Evolutionary conservation across 192 early-diverging fungal species (phyloP).

Genomic region (Linnemannia hyalina): DNA sequence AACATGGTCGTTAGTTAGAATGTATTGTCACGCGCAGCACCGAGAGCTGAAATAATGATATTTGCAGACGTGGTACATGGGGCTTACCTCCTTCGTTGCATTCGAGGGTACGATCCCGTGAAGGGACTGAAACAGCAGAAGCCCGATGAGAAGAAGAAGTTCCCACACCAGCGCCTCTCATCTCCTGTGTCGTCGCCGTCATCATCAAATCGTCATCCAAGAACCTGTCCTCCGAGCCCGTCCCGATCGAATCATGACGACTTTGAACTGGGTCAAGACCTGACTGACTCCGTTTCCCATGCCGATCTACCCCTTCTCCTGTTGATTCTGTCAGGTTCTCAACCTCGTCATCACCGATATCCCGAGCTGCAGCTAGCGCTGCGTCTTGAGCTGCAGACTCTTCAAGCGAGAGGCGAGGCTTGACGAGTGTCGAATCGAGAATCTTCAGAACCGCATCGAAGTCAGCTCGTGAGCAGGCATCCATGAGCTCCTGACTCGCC

Average conservation of each 20-base stretch:
- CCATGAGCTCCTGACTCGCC: slow-evolving; percentile 41
- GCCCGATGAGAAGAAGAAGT: slow-evolving; percentile 7
- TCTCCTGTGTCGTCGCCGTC: neutral
- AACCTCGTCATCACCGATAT: neutral
- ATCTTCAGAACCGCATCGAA: slow-evolving; percentile 23
- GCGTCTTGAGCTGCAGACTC: neutral
- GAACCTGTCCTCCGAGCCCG: neutral
- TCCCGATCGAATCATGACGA: slow-evolving; percentile 11
- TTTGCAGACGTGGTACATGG: neutral
- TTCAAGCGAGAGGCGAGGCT: slow-evolving; percentile 14
- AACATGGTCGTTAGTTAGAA: neutral
- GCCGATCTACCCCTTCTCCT: neutral
- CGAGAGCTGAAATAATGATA: no score
- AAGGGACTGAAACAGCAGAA: neutral
- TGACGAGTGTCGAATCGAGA: slow-evolving; percentile 28
- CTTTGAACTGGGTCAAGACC: neutral
- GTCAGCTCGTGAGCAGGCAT: slow-evolving; percentile 42
- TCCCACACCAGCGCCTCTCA: slow-evolving; percentile 11
- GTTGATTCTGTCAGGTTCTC: no score
- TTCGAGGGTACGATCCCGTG: slow-evolving; percentile 1
- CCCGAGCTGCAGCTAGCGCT: neutral
- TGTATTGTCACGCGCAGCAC: neutral
- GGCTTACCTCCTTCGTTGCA: neutral
- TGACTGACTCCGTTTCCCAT: slow-evolving; percentile 15
- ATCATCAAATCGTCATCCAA: neutral